Evolutionary conservation across 148 eudicot species (phyloP).

Genomic region (Amaranthus cruentus): DNA sequence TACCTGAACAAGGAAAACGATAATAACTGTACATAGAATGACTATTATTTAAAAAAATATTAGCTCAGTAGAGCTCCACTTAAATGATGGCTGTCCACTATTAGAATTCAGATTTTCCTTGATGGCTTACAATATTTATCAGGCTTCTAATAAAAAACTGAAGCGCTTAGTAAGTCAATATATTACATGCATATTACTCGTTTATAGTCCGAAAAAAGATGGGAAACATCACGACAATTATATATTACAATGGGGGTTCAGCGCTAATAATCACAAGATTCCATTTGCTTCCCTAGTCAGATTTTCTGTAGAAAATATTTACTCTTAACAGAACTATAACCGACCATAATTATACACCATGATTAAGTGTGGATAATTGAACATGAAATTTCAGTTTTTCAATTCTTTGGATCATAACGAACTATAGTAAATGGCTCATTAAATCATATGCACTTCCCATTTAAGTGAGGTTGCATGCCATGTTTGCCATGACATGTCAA

Average conservation of each 20-base stretch:
- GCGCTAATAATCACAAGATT: neutral
- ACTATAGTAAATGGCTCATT: neutral
- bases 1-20: conserved; percentile 47
- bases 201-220: neutral
- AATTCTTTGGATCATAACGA: too few species aligned
- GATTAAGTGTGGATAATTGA: neutral
- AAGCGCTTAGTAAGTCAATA: neutral
- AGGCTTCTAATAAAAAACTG: neutral
- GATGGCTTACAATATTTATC: neutral
- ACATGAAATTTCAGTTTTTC: neutral
- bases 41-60: neutral
- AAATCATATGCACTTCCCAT: neutral
- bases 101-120: neutral
- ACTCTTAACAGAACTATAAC: neutral
- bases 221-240: neutral
- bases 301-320: neutral
- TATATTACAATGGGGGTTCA: too few species aligned
- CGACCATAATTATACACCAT: neutral
- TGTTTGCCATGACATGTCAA: too few species aligned
- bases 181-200: neutral
- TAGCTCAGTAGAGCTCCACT: too few species aligned
- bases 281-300: neutral
- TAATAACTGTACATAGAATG: neutral
- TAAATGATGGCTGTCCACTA: neutral
- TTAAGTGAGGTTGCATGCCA: neutral